phyloP scores from a whole-genome alignment of 2,329 filamentous ascomycete species.

The Claviceps humidiphila region DNA sequence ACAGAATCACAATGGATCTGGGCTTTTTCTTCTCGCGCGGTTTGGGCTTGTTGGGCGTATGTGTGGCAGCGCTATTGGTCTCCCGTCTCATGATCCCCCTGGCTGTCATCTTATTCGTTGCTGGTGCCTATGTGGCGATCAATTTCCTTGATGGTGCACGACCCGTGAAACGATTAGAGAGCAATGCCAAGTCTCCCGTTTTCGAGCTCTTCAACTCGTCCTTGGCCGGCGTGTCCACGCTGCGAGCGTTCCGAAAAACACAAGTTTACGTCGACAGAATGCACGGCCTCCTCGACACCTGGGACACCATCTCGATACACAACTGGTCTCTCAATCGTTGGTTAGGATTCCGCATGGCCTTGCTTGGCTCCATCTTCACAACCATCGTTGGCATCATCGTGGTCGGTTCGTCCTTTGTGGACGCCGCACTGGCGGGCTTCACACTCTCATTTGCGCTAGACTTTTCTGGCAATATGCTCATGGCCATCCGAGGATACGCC shows the following conservation, averaged over 20 bases:
- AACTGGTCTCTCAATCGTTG: slow-evolving; percentile 64
- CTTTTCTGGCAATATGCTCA: slow-evolving; percentile 51
- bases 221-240: slow-evolving; percentile 59
- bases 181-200: slow-evolving; percentile 62
- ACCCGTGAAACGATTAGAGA: slow-evolving; percentile 66
- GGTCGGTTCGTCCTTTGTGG: slow-evolving; percentile 45
- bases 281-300: slow-evolving; percentile 55
- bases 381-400: slow-evolving; percentile 52
- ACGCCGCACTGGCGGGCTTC: slow-evolving; percentile 61
- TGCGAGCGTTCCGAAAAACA: slow-evolving; percentile 60
- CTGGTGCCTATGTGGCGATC: slow-evolving; percentile 45
- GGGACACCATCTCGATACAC: slow-evolving; percentile 52
- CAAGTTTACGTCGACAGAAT: slow-evolving; percentile 56
- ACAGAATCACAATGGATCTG: slow-evolving; percentile 49
- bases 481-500: slow-evolving; percentile 54
- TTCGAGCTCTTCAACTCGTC: slow-evolving; percentile 69
- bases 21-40: slow-evolving; percentile 45
- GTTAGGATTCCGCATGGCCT: slow-evolving; percentile 59
- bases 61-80: slow-evolving; percentile 54
- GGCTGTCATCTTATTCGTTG: slow-evolving; percentile 41
- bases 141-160: slow-evolving; percentile 58
- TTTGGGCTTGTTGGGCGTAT: slow-evolving; percentile 50
- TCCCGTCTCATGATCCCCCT: slow-evolving; percentile 53
- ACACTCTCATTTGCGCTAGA: slow-evolving; percentile 61
- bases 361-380: slow-evolving; percentile 57